Conservation (phyloP, 2,329 filamentous ascomycete genomes). For the Arthrinium phaeospermum region DNA sequence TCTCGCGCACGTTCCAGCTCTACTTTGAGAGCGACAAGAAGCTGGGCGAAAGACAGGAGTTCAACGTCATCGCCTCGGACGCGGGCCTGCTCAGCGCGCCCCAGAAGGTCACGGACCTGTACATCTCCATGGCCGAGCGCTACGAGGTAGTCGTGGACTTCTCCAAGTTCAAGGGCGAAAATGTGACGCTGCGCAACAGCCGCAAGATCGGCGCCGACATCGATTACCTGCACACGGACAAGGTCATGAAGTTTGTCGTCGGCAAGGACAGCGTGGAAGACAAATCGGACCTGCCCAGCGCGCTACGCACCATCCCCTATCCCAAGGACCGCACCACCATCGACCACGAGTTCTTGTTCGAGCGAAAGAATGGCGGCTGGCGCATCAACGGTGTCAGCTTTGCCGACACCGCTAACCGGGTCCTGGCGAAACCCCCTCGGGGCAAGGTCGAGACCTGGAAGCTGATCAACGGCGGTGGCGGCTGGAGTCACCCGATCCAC, state of each 20-base stretch:
- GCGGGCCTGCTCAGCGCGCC: conserved; percentile 55
- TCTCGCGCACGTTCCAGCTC: conserved; percentile 53
- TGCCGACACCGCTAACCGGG: conserved; percentile 50
- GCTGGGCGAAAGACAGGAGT: conserved; percentile 42
- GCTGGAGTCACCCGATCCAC: conserved; percentile 60
- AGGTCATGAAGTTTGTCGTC: conserved; percentile 59
- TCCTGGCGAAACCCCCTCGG: conserved; percentile 52
- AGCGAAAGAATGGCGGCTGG: conserved; percentile 51
- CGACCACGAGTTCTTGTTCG: conserved; percentile 53
- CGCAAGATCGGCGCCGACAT: conserved; percentile 48
- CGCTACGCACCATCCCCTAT: conserved; percentile 45
- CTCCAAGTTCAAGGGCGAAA: conserved; percentile 51
- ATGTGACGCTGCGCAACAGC: conserved; percentile 46
- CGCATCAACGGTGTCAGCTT: conserved; percentile 56
- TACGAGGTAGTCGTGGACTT: conserved; percentile 66
- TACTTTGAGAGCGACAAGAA: conserved; percentile 48
- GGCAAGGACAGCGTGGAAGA: conserved; percentile 43
- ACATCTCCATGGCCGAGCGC: conserved; percentile 60
- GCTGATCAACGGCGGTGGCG: conserved; percentile 55
- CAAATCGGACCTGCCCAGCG: conserved; percentile 40
- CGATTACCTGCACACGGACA: conserved; percentile 58
- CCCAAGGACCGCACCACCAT: conserved; percentile 43
- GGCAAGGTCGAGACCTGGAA: conserved; percentile 56
- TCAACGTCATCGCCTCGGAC: conserved; percentile 61
- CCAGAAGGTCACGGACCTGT: conserved; percentile 46